These are phyloP conservation scores for Triticum monococcum DNA, from an alignment of 176 grass and related monocot genomes.

Conservation along the genomic window DNA sequence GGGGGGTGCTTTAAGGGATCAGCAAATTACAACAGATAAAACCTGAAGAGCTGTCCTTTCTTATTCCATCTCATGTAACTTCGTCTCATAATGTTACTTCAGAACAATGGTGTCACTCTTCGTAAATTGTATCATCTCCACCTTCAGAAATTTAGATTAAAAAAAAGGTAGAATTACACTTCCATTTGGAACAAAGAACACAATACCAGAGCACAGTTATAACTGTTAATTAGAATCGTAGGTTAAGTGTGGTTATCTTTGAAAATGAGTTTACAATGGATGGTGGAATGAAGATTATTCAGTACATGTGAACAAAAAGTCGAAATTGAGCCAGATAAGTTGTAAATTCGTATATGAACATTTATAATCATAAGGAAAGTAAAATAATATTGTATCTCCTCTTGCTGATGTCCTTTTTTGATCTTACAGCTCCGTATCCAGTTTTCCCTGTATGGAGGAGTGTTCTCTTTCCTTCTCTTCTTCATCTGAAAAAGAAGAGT, in stretches of 20 bases:
- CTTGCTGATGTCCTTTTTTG: too few relatives aligned
- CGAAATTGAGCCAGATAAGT: neutral
- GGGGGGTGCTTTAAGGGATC: too few relatives aligned
- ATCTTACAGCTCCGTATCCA: too few relatives aligned
- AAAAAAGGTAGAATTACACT: slow-evolving; percentile 28
- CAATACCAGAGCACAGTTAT: neutral
- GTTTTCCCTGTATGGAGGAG: too few relatives aligned
- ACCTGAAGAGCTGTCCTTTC: slow-evolving; percentile 87
- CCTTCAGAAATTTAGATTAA: slow-evolving; percentile 46
- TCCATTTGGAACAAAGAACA: slow-evolving; percentile 11
- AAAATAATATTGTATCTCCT: slow-evolving; percentile 29
- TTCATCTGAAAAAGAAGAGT: too few relatives aligned
- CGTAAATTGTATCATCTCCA: slow-evolving; percentile 91
- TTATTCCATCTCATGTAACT: slow-evolving; percentile 78
- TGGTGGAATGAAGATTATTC: neutral
- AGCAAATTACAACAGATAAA: too few relatives aligned
- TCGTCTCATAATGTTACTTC: slow-evolving; percentile 88
- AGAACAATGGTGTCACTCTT: slow-evolving; percentile 65
- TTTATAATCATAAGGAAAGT: neutral
- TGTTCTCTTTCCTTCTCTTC: too few relatives aligned
- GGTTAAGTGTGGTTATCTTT: neutral
- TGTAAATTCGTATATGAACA: neutral
- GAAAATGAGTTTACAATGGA: neutral
- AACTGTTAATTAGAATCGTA: neutral
- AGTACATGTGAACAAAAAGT: neutral